Evolutionary conservation across 2,329 filamentous ascomycete genomes (phyloP), one percentile per base, ranked within the genome.

Genomic region (Neonectria ditissima): DNA sequence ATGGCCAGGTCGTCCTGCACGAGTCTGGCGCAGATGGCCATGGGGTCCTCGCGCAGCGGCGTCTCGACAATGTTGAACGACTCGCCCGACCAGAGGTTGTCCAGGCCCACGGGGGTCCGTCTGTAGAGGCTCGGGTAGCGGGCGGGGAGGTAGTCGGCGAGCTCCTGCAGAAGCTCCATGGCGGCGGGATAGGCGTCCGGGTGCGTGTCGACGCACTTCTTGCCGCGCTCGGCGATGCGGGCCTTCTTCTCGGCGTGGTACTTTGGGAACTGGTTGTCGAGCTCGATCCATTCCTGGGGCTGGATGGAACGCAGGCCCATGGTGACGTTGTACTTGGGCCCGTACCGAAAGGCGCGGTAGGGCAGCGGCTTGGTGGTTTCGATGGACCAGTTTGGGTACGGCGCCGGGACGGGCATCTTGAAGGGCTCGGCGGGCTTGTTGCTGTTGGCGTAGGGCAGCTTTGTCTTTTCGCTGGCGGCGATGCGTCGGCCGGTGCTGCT

Each of bases 1-100:
- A 97, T 86, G 0, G 92, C 92, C 0, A 97, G 80, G 75, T 97
- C 93, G 73, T 97, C 93, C 77, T 96, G 93, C 3, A 92, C 81
- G 20, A 95, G 84, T 1, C 92, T 87, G 0, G 89, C 91, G 55
- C 84, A 88, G 72, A 89, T 92, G 62, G 87, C 84, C 89, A 97
- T 95, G 0, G 93, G 92, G 72, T 96, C 92, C 78, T 95, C 92
- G 1, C 80, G 77, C 5, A 94, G 82, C 0, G 90, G 90, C 0
- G 87, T 82, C 63, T 86, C 81, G 2, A 82, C 76, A 41, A 92
- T 88, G 76, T 94, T 86, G 80, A 96, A 92, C 9, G 78, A 82
- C 78, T 97, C 93, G 8, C 87, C 83, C 0, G 92, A 94, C 74
- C 88, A 83, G 16, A 90, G 74, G 74, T 96, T 97, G 67, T 88